A percentile compares a stretch with the other conserved stretches of the same genome.
Conservation (phyloP, 257 asterid species). For the Fraxinus pennsylvanica region DNA sequence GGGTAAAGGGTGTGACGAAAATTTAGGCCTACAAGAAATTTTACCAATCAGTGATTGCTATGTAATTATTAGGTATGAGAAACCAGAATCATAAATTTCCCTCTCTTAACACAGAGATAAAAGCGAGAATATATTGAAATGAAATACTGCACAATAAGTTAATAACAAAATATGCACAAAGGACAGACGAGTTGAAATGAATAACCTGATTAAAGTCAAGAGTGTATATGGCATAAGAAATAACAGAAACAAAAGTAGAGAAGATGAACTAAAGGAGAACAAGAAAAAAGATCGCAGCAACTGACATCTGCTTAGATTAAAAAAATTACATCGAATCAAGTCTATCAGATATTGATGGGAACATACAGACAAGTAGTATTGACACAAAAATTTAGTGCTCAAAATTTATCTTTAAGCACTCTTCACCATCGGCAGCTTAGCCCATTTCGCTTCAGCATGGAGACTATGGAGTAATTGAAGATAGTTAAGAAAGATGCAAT, state of each 20-base stretch:
- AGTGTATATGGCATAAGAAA: background rate
- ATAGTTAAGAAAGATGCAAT: background rate
- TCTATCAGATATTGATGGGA: background rate
- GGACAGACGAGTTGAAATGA: slow-evolving; percentile 10
- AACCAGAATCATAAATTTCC: slow-evolving; percentile 15
- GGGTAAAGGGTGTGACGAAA: slow-evolving; percentile 93
- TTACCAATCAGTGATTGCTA: slow-evolving; percentile 23
- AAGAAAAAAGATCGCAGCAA: background rate
- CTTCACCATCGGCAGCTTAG: background rate
- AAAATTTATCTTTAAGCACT: background rate
- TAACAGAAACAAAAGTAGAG: background rate
- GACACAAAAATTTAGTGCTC: background rate
- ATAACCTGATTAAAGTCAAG: background rate
- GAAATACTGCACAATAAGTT: slow-evolving; percentile 1
- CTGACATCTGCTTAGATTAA: background rate
- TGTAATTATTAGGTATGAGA: slow-evolving; percentile 11
- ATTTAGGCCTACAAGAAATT: slow-evolving; percentile 69
- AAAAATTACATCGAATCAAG: background rate
- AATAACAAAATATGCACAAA: background rate
- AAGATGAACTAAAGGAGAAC: background rate
- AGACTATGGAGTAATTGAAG: background rate
- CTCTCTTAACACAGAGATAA: slow-evolving; percentile 5
- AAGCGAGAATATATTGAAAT: background rate
- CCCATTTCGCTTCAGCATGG: background rate
- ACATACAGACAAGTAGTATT: background rate